Percentiles rank a stretch among this genome's conserved stretches.
Evolutionary conservation across 2,329 filamentous ascomycete species (phyloP).

Genomic region (Stachybotrys chartarum): DNA sequence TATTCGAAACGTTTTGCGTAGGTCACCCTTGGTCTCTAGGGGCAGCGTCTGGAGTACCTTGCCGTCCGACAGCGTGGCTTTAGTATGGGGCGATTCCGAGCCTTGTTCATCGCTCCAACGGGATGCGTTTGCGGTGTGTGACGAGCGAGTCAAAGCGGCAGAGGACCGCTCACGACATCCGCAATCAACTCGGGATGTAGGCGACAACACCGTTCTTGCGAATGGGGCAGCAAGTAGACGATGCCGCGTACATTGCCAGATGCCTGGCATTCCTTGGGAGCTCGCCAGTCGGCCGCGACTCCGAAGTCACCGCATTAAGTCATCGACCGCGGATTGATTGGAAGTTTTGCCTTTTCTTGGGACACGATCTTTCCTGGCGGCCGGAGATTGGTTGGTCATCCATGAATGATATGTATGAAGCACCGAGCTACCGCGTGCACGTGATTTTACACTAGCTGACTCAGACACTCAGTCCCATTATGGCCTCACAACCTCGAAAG

Average conservation of each 20-base stretch:
- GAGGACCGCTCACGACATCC: background rate
- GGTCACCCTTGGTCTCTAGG: background rate
- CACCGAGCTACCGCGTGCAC: background rate
- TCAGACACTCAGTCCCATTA: conserved; percentile 27
- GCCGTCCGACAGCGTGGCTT: background rate
- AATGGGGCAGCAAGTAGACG: background rate
- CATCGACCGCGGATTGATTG: too few species aligned
- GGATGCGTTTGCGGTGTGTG: background rate
- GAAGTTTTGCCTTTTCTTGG: too few species aligned
- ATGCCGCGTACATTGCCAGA: background rate
- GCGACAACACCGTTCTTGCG: background rate
- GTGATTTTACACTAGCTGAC: conserved; percentile 17
- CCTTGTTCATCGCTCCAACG: background rate
- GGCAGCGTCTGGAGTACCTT: background rate
- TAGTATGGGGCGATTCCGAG: background rate
- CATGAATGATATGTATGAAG: background rate
- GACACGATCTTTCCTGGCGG: too few species aligned
- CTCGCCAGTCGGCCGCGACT: background rate
- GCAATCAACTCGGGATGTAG: background rate
- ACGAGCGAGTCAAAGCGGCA: background rate
- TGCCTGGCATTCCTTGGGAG: background rate
- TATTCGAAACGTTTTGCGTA: too few species aligned
- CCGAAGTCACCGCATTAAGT: too few species aligned
- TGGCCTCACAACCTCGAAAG: conserved; percentile 30
- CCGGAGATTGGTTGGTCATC: background rate